Conservation (phyloP, 2,329 filamentous ascomycete genomes). For the Penicillium sp. region DNA sequence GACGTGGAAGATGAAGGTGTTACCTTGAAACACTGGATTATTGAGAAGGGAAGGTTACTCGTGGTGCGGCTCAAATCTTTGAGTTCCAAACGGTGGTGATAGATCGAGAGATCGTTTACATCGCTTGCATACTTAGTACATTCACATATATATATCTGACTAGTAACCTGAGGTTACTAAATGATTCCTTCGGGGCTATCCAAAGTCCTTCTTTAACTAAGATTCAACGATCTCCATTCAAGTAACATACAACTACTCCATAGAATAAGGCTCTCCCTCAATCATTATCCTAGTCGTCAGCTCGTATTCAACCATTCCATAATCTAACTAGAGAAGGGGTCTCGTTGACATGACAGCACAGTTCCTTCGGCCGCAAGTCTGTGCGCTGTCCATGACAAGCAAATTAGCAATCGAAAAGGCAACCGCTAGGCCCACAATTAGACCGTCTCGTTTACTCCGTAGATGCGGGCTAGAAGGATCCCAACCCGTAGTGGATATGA, state of each 20-base stretch:
- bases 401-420: neutral
- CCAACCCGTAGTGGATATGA: constrained; percentile 3
- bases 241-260: neutral
- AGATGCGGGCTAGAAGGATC: constrained; percentile 8
- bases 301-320: constrained; percentile 1
- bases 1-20: no score
- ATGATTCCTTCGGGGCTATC: no score
- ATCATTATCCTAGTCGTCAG: neutral
- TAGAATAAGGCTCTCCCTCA: neutral
- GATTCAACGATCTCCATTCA: neutral
- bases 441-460: neutral
- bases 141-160: neutral
- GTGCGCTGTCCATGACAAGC: constrained; percentile 3
- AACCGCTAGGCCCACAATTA: neutral
- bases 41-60: neutral
- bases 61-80: neutral
- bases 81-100: neutral
- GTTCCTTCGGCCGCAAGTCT: constrained; percentile 1
- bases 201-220: neutral
- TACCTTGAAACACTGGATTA: no score
- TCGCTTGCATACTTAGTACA: neutral
- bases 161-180: neutral
- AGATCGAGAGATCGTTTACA: neutral
- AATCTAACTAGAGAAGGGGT: neutral
- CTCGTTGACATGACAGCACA: neutral